These are phyloP conservation scores for Sporobolus alterniflorus DNA, from an alignment of 202 grass and related monocot genomes.

Conservation along the genomic window DNA sequence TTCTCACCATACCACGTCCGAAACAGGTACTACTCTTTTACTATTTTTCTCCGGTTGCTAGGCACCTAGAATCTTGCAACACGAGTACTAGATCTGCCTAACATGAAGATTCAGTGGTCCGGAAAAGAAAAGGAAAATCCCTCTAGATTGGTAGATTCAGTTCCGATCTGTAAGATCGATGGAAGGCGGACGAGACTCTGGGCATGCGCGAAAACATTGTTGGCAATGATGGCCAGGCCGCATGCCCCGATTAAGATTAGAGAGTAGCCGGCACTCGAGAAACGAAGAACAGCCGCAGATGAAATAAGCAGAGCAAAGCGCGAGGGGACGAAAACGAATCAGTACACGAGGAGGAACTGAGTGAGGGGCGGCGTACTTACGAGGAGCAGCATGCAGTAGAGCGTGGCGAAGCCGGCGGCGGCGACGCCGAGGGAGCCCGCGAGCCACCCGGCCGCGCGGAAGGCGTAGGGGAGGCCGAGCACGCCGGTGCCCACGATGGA, in stretches of 20 bases:
- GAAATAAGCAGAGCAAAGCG: not conserved
- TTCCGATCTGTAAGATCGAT: not conserved
- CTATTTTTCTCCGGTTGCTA: not conserved
- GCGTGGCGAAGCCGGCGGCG: slow-evolving; percentile 54
- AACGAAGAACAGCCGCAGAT: not conserved
- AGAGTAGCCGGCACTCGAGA: not conserved
- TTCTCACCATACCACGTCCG: too few species aligned
- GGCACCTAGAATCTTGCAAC: not conserved
- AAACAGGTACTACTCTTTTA: too few species aligned
- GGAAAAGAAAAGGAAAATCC: not conserved
- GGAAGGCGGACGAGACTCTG: too few species aligned
- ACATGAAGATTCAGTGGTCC: not conserved
- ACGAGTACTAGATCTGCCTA: not conserved
- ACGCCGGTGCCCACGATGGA: slow-evolving; percentile 92
- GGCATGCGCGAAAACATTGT: too few species aligned
- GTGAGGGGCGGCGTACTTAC: slow-evolving; percentile 33
- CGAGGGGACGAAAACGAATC: not conserved
- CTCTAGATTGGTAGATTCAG: not conserved
- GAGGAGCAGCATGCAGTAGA: slow-evolving; percentile 95
- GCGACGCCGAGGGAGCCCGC: slow-evolving; percentile 69
- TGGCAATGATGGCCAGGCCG: too few species aligned
- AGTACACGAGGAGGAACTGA: not conserved
- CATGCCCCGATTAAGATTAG: too few species aligned
- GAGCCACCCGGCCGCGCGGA: slow-evolving; percentile 76
- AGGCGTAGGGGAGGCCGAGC: slow-evolving; percentile 91